These are phyloP conservation scores for Pestalotiopsis sp. DNA, from an alignment of 2,329 filamentous ascomycete genomes.

Conservation along the genomic window DNA sequence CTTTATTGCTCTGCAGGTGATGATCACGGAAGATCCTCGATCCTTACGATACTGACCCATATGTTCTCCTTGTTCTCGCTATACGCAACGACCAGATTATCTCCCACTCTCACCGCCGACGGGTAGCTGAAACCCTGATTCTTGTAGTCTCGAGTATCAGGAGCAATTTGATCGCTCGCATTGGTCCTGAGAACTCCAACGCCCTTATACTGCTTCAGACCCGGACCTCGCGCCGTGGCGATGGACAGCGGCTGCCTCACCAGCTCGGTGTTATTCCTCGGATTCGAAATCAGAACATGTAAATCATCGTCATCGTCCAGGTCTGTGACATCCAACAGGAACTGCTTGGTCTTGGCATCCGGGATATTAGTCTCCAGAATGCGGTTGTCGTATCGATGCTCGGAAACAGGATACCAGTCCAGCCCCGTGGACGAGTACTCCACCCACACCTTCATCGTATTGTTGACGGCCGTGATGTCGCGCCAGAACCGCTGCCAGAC, in stretches of 20 bases:
- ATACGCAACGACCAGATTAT: conserved; percentile 25
- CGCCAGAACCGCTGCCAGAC: conserved; percentile 31
- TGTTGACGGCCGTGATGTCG: conserved; percentile 24
- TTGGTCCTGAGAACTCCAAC: conserved; percentile 25
- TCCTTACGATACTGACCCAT: conserved; percentile 27
- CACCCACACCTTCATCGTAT: conserved; percentile 26
- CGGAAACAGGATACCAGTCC: conserved; percentile 25
- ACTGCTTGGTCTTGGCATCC: conserved; percentile 27
- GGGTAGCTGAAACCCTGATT: conserved; percentile 27
- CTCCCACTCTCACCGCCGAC: conserved; percentile 23
- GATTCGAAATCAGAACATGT: conserved; percentile 21
- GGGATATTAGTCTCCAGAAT: conserved; percentile 27
- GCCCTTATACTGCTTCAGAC: conserved; percentile 15
- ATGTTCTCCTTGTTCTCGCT: conserved; percentile 32
- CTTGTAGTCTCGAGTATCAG: conserved; percentile 27
- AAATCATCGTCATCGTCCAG: neutral
- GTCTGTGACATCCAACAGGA: conserved; percentile 17
- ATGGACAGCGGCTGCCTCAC: conserved; percentile 23
- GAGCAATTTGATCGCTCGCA: conserved; percentile 23
- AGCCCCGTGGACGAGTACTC: conserved; percentile 21
- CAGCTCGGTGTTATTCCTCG: conserved; percentile 20
- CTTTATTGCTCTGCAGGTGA: neutral
- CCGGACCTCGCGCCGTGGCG: conserved; percentile 19
- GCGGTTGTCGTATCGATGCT: conserved; percentile 20
- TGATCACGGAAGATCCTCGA: conserved; percentile 17